These are phyloP conservation scores for Pythium angustatum DNA, from an alignment of 352 stramenopile species.

Conservation along the genomic window DNA sequence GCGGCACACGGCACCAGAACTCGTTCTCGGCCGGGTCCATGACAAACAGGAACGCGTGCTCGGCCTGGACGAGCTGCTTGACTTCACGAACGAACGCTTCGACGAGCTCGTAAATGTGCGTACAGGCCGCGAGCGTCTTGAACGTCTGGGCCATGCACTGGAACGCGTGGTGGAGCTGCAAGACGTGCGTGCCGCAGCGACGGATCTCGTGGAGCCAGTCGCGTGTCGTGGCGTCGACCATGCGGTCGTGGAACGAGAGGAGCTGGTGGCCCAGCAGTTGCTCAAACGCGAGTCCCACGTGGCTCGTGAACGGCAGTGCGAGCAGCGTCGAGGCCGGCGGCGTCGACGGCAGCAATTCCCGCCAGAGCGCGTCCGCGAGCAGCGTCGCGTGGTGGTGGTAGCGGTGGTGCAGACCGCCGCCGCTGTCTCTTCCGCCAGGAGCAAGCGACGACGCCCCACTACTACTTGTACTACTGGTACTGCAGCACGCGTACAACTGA, in stretches of 20 bases:
- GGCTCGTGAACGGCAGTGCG: slow-evolving; percentile 41
- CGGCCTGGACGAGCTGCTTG: slow-evolving; percentile 45
- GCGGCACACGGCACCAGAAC: slow-evolving; percentile 70
- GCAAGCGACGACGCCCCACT: no score
- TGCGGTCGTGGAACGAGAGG: slow-evolving; percentile 50
- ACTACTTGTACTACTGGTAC: background rate
- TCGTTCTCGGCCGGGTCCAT: slow-evolving; percentile 72
- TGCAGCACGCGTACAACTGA: slow-evolving; percentile 42
- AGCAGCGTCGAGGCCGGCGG: slow-evolving; percentile 14
- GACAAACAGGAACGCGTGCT: slow-evolving; percentile 69
- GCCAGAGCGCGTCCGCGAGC: slow-evolving; percentile 60
- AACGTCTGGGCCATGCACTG: slow-evolving; percentile 58
- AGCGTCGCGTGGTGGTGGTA: slow-evolving; percentile 29
- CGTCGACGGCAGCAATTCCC: slow-evolving; percentile 39
- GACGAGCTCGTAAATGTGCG: slow-evolving; percentile 59
- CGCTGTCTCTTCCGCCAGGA: no score
- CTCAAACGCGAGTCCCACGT: slow-evolving; percentile 61
- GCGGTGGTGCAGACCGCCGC: no score
- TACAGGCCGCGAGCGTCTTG: slow-evolving; percentile 52
- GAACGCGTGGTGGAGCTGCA: slow-evolving; percentile 60
- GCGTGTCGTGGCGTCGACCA: slow-evolving; percentile 51
- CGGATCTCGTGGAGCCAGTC: slow-evolving; percentile 69
- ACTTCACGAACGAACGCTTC: slow-evolving; percentile 54
- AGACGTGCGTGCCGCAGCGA: slow-evolving; percentile 50
- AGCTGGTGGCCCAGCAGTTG: slow-evolving; percentile 56